Evolutionary conservation across 2,329 filamentous ascomycete species (phyloP), one percentile per base, ranked within the genome.

Genomic region (Myriosclerotinia curreyana): DNA sequence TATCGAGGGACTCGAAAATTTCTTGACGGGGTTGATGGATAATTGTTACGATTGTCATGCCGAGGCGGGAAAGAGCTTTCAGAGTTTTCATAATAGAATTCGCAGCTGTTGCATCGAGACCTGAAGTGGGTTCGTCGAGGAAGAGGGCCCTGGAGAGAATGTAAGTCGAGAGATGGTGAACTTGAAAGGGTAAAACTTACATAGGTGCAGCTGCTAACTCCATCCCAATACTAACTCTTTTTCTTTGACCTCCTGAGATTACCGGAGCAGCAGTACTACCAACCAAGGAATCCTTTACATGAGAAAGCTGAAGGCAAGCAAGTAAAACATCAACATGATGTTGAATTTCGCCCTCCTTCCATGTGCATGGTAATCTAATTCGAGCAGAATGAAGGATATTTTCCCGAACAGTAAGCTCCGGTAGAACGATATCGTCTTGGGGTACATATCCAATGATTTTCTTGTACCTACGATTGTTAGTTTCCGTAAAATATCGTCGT

Each of bases 41-140:
- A 0, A 83, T 84, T 52, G 80, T 82, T 1, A 85, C 76, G 1
- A 85, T 77, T 1, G 82, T 82, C 69, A 84, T 82, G 0, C 81
- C 81, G 0, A 78, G 77, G 54, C 79, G 76, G 0, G 86, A 82
- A 0, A 89, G 79, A 69, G 86, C 86, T 62, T 85, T 81, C 1
- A 90, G 75, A 69, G 89, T 84, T 0, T 80, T 75, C 65, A 83
- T 82, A 52, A 89, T 88, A 0, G 85, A 82, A 80, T 84, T 88
- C 0, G 86, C 83, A 54, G 80, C 83, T 72, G 88, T 82, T 0
- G 80, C 82, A 71, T 89, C 87, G 0, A 90, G 80, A 48, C 86
- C 86, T 22, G 80, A 74, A 62, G 85, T 82, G 15, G 84, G 85
- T 70, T 86, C 84, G 58, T 87, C 85, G 9, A 87, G 78, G 74